Conservation (phyloP, 345 rosid species). For the Pistacia integerrima region DNA sequence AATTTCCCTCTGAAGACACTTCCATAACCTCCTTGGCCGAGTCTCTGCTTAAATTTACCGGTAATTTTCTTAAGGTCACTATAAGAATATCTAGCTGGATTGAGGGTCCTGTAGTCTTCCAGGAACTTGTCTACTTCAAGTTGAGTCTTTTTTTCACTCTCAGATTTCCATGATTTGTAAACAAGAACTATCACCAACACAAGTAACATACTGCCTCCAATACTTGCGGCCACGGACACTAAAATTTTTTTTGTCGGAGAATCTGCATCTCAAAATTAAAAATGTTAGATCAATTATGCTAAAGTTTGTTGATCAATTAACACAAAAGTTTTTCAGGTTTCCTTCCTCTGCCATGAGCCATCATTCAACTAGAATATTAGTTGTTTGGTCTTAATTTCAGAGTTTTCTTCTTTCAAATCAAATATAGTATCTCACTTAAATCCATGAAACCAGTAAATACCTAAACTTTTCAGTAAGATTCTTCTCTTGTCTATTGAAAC, state of each 20-base stretch:
- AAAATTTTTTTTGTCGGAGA: too few relatives aligned
- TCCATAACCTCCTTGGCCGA: conserved; percentile 1
- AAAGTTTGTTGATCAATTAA: too few relatives aligned
- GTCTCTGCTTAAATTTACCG: not conserved
- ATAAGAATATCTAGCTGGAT: conserved; percentile 7
- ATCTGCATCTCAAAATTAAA: not conserved
- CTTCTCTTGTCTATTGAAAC: too few relatives aligned
- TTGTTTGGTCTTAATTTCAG: too few relatives aligned
- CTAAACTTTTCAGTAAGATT: too few relatives aligned
- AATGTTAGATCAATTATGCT: too few relatives aligned
- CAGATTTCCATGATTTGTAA: not conserved
- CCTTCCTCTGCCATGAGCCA: too few relatives aligned
- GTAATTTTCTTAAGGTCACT: not conserved
- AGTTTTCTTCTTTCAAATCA: too few relatives aligned
- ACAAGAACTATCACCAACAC: not conserved
- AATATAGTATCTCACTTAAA: too few relatives aligned
- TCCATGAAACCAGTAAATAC: too few relatives aligned
- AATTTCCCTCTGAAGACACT: not conserved
- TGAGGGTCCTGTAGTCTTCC: not conserved
- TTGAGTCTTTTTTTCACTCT: not conserved
- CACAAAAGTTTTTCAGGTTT: too few relatives aligned
- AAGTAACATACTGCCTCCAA: not conserved
- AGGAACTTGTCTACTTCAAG: conserved; percentile 6
- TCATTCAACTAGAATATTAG: too few relatives aligned
- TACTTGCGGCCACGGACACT: not conserved